Evolutionary conservation across 768 basidiomycete species (phyloP).

Genomic region (Tylopilus rubrobrunneus): DNA sequence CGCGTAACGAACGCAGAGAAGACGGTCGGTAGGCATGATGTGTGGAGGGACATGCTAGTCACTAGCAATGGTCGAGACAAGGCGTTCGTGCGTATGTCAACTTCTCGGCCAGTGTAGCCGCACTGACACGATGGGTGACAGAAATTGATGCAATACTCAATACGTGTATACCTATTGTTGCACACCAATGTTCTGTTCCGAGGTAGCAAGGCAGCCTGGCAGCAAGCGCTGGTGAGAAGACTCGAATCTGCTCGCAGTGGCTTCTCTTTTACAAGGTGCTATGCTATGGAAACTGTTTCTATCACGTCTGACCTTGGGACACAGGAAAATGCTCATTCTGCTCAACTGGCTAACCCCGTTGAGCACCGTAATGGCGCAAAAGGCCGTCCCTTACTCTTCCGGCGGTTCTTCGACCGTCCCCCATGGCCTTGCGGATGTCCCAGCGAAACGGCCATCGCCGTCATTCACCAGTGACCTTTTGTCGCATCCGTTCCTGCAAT

Average conservation of each 20-base stretch:
- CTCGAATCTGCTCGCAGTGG: conserved; percentile 52
- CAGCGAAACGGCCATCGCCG: not conserved
- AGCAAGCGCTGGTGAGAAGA: conserved; percentile 53
- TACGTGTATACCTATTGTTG: conserved; percentile 69
- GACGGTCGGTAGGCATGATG: conserved; percentile 56
- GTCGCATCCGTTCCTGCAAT: conserved; percentile 65
- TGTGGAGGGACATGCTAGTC: conserved; percentile 77
- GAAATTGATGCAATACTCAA: conserved; percentile 87
- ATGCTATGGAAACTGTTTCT: conserved; percentile 5
- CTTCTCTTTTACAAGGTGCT: conserved; percentile 71
- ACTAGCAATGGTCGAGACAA: conserved; percentile 82
- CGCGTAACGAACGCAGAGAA: conserved; percentile 40
- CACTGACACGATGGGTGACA: conserved; percentile 27
- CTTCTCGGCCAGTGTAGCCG: not conserved
- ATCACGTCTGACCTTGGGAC: conserved; percentile 1
- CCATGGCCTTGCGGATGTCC: conserved; percentile 18
- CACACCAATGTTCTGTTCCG: conserved; percentile 56
- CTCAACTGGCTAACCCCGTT: conserved; percentile 85
- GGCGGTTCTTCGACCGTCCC: conserved; percentile 21
- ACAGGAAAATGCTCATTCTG: conserved; percentile 73
- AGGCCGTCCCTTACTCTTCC: conserved; percentile 58
- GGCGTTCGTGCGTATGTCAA: conserved; percentile 59
- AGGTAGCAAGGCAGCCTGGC: conserved; percentile 43
- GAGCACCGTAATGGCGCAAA: conserved; percentile 66
- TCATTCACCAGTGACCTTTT: conserved; percentile 21